Conservation (phyloP, 441 rosid species). For the Populus tomentosa region DNA sequence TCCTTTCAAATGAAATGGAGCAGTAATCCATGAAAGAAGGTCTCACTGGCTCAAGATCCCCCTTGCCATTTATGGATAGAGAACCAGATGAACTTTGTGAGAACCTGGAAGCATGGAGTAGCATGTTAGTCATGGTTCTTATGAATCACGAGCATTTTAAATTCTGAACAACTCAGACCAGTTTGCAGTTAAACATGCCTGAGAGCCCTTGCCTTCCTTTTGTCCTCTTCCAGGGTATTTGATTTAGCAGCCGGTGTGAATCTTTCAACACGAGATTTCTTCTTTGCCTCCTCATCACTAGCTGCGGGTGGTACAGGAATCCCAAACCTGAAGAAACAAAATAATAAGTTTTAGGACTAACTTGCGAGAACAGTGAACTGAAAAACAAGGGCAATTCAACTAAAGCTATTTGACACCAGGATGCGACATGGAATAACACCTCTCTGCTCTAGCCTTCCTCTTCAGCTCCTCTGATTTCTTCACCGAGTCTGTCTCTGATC, state of each 20-base stretch:
- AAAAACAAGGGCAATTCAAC: constrained; percentile 1
- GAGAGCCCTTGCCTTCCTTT: constrained; percentile 72
- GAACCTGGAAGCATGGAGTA: constrained; percentile 41
- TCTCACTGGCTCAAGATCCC: constrained; percentile 43
- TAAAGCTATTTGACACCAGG: neutral
- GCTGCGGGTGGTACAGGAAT: constrained; percentile 39
- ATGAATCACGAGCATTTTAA: constrained; percentile 1
- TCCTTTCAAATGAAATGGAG: constrained; percentile 2
- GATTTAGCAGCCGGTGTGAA: constrained; percentile 45
- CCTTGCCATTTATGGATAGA: constrained; percentile 46
- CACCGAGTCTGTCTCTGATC: constrained; percentile 25
- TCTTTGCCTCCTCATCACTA: constrained; percentile 65
- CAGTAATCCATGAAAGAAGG: no score
- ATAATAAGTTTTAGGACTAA: neutral
- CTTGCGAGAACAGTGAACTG: neutral
- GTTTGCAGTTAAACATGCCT: constrained; percentile 35
- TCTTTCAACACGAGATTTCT: constrained; percentile 80
- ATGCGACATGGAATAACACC: constrained; percentile 33
- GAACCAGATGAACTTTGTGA: constrained; percentile 49
- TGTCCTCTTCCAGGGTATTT: constrained; percentile 64
- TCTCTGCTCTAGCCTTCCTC: constrained; percentile 91
- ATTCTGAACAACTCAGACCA: neutral
- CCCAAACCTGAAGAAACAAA: constrained; percentile 57
- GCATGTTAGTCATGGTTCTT: neutral
- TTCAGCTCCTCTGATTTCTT: constrained; percentile 72